phyloP scores from a whole-genome alignment of 371 early-diverging fungal genomes.

The Mucor racemosus region DNA sequence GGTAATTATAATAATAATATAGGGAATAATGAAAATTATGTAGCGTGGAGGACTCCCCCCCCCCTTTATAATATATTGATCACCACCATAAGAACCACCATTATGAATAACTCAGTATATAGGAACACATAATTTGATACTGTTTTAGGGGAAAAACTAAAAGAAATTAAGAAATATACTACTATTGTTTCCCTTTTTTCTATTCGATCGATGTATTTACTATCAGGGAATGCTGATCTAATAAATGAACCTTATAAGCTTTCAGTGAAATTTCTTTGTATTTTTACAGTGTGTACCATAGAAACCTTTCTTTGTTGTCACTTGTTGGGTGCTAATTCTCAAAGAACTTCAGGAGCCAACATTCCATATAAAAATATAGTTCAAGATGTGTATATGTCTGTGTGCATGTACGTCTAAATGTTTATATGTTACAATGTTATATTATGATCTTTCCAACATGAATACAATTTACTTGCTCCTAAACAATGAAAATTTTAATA shows the following conservation, averaged over 20 bases:
- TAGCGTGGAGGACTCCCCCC: neutral
- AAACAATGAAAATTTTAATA: neutral
- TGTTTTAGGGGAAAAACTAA: neutral
- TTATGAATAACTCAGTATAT: no score
- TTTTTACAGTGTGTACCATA: neutral
- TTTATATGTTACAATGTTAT: no score
- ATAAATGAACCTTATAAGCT: conserved; percentile 4
- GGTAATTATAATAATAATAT: conserved; percentile 1
- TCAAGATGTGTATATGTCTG: neutral
- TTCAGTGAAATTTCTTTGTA: neutral
- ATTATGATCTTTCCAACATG: no score
- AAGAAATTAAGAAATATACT: neutral
- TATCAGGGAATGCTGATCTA: conserved; percentile 21
- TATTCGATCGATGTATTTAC: conserved; percentile 19
- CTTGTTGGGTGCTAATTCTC: no score
- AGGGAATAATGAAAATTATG: neutral
- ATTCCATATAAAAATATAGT: neutral
- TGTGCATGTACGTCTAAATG: neutral
- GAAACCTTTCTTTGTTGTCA: neutral
- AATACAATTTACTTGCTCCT: neutral
- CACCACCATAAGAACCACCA: conserved; percentile 1
- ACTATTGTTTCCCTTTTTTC: conserved; percentile 8
- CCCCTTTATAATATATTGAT: neutral
- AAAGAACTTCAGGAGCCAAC: conserved; percentile 7
- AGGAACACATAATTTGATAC: no score